phyloP scores from a whole-genome alignment of 352 stramenopile species.

The Phytophthora multivora region DNA sequence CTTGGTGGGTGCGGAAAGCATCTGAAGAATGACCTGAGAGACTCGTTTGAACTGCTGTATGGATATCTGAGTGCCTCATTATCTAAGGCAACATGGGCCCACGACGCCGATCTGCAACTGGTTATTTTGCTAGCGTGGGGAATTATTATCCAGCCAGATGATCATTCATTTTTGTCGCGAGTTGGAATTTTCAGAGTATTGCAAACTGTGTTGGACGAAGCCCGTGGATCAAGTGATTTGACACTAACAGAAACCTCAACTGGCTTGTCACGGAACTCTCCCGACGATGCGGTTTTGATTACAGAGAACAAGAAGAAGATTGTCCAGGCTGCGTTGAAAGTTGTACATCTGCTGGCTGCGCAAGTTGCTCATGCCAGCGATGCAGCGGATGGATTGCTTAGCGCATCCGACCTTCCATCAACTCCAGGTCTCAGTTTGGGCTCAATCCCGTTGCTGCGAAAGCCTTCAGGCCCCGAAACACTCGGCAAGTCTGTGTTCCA shows the following conservation, averaged over 20 bases:
- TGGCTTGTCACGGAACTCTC: slow-evolving; percentile 20
- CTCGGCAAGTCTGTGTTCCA: slow-evolving; percentile 91
- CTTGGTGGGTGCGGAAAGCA: slow-evolving; percentile 83
- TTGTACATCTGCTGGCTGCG: slow-evolving; percentile 87
- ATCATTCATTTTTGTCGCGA: slow-evolving; percentile 90
- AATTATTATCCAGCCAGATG: slow-evolving; percentile 87
- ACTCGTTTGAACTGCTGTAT: slow-evolving; percentile 88
- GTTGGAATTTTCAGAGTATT: slow-evolving; percentile 90
- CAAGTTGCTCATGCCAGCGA: slow-evolving; percentile 86
- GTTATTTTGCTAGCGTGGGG: slow-evolving; percentile 86
- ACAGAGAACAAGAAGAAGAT: slow-evolving; percentile 73
- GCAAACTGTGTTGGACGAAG: slow-evolving; percentile 90
- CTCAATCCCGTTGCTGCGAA: slow-evolving; percentile 78
- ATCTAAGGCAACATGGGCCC: slow-evolving; percentile 85
- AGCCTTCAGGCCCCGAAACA: slow-evolving; percentile 86
- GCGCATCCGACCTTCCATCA: slow-evolving; percentile 51
- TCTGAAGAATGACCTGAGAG: slow-evolving; percentile 76
- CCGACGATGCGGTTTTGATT: slow-evolving; percentile 50
- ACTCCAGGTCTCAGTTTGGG: slow-evolving; percentile 56
- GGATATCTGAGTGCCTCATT: slow-evolving; percentile 74
- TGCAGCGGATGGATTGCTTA: slow-evolving; percentile 59
- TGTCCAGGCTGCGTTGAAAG: slow-evolving; percentile 86
- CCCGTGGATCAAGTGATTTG: slow-evolving; percentile 57
- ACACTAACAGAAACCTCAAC: slow-evolving; percentile 29
- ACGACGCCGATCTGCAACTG: slow-evolving; percentile 81